Conservation (phyloP, 2,329 filamentous ascomycete genomes). For the Sphaerulina populicola region DNA sequence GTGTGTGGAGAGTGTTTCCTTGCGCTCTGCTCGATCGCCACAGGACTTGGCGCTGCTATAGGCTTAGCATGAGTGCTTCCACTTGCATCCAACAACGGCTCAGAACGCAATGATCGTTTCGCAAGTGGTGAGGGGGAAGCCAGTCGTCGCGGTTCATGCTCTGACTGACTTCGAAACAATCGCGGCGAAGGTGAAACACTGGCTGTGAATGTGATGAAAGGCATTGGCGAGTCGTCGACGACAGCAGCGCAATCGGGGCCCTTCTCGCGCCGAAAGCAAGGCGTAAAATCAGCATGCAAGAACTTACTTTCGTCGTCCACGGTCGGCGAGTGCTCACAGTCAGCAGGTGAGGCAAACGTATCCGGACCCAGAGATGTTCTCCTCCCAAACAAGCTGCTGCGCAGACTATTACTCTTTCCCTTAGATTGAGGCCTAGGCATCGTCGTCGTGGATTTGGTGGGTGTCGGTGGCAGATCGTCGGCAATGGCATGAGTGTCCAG, state of each 20-base stretch:
- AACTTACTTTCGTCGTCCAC: conserved; percentile 35
- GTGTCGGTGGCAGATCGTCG: conserved; percentile 85
- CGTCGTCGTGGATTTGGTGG: conserved; percentile 64
- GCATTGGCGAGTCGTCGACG: conserved; percentile 27
- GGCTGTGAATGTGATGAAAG: conserved; percentile 31
- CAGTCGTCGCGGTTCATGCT: conserved; percentile 33
- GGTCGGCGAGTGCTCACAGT: conserved; percentile 27
- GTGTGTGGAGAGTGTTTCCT: conserved; percentile 48
- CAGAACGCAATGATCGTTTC: conserved; percentile 30
- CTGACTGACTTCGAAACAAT: conserved; percentile 34
- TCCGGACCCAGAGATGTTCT: conserved; percentile 41
- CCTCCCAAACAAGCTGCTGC: conserved; percentile 44
- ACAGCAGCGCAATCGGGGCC: conserved; percentile 14
- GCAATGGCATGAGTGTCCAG: conserved; percentile 49
- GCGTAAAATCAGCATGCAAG: conserved; percentile 23
- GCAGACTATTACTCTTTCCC: conserved; percentile 45
- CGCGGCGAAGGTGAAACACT: conserved; percentile 31
- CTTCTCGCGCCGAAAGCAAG: conserved; percentile 23
- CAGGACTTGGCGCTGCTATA: conserved; percentile 20
- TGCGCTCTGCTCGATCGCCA: conserved; percentile 10
- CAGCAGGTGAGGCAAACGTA: conserved; percentile 39
- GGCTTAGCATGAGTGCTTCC: conserved; percentile 20
- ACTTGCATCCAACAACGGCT: conserved; percentile 20
- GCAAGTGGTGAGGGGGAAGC: conserved; percentile 36
- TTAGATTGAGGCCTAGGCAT: conserved; percentile 37